Conservation (phyloP, 2,329 filamentous ascomycete genomes). For the Beauveria pseudobassiana region DNA sequence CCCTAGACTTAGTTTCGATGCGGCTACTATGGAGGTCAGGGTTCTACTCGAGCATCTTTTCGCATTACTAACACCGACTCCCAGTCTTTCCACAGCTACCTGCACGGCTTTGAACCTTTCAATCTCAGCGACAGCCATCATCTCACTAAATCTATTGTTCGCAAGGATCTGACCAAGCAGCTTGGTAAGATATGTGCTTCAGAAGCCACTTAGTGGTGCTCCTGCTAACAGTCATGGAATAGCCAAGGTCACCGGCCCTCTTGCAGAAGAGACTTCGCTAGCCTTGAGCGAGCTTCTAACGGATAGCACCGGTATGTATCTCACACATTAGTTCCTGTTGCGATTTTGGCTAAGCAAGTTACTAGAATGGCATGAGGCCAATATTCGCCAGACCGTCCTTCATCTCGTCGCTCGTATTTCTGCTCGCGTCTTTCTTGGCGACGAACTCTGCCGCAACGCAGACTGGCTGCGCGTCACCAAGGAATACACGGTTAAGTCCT, state of each 20-base stretch:
- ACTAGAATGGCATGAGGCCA: slow-evolving; percentile 13
- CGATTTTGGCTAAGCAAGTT: neutral
- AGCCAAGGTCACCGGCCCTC: slow-evolving; percentile 12
- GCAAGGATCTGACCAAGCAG: slow-evolving; percentile 15
- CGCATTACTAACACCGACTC: neutral
- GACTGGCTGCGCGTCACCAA: slow-evolving; percentile 38
- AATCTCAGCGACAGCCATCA: neutral
- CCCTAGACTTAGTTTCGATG: slow-evolving; percentile 13
- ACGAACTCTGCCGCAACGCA: slow-evolving; percentile 31
- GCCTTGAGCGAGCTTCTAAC: slow-evolving; percentile 5
- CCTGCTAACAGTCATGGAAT: neutral
- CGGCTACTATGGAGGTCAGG: slow-evolving; percentile 6
- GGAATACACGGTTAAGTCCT: slow-evolving; percentile 35
- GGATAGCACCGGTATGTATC: slow-evolving; percentile 4
- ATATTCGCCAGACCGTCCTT: slow-evolving; percentile 11
- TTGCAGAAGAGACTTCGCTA: slow-evolving; percentile 8
- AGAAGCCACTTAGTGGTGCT: neutral
- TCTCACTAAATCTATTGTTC: slow-evolving; percentile 13
- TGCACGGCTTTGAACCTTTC: slow-evolving; percentile 15
- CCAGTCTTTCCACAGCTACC: slow-evolving; percentile 12
- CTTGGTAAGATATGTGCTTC: slow-evolving; percentile 10
- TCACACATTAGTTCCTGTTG: neutral
- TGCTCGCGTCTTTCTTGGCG: slow-evolving; percentile 32
- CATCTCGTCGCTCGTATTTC: slow-evolving; percentile 18
- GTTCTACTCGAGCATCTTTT: neutral